Evolutionary conservation across 176 grass and related monocot species (phyloP).

Genomic region (Miscanthus lutarioriparius): DNA sequence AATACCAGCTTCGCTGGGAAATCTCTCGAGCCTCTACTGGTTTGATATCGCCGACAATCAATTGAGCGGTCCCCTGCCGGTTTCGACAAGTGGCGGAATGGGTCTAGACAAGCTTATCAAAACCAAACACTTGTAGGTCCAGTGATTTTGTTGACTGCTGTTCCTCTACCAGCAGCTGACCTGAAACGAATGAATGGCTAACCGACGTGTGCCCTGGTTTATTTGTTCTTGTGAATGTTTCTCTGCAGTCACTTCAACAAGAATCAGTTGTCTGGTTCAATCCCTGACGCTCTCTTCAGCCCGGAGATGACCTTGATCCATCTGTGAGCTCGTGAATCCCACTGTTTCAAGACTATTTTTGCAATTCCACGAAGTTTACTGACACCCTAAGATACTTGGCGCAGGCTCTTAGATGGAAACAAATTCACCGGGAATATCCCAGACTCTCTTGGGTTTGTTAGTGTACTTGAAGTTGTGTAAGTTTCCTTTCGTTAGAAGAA

Average conservation of each 20-base stretch:
- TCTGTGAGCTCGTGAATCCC: slow-evolving; percentile 58
- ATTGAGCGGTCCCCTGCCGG: slow-evolving; percentile 64
- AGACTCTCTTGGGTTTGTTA: slow-evolving; percentile 65
- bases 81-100: slow-evolving; percentile 53
- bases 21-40: slow-evolving; percentile 87
- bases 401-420: slow-evolving; percentile 92
- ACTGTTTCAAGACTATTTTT: background rate
- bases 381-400: slow-evolving; percentile 6
- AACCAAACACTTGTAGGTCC: slow-evolving; percentile 86
- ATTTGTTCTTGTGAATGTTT: slow-evolving; percentile 29
- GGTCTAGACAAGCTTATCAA: slow-evolving; percentile 78
- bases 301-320: slow-evolving; percentile 78
- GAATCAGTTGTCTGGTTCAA: slow-evolving; percentile 76
- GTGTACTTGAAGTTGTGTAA: slow-evolving; percentile 82
- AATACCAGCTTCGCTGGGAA: slow-evolving; percentile 82
- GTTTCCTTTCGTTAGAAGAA: slow-evolving; percentile 17
- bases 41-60: slow-evolving; percentile 85
- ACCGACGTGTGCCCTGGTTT: background rate
- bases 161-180: background rate
- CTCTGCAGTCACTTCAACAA: slow-evolving; percentile 86
- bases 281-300: slow-evolving; percentile 84
- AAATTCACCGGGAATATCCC: slow-evolving; percentile 70
- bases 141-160: background rate
- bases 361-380: background rate
- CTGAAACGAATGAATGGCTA: background rate